phyloP scores from a whole-genome alignment of 1,284 basidiomycete species.

The Amylostereum chailletii region DNA sequence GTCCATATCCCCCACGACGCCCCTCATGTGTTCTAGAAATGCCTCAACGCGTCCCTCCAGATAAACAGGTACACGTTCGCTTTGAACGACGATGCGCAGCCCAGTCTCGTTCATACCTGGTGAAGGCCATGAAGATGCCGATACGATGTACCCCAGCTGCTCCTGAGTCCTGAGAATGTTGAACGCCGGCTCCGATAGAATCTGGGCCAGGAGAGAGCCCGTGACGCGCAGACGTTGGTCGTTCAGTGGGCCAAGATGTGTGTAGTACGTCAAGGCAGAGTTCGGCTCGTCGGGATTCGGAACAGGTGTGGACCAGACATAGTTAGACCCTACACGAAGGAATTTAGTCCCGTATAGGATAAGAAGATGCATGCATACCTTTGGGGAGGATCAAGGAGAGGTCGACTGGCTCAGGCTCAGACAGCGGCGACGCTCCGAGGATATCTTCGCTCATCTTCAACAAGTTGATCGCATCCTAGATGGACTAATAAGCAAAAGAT shows the following conservation, averaged over 20 bases:
- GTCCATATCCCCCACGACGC: constrained; percentile 31
- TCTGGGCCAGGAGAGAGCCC: constrained; percentile 61
- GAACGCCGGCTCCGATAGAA: constrained; percentile 88
- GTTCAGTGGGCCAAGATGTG: constrained; percentile 59
- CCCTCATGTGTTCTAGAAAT: constrained; percentile 70
- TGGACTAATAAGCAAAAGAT: constrained; percentile 7
- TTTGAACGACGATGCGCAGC: constrained; percentile 86
- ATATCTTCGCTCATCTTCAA: constrained; percentile 68
- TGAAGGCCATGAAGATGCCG: constrained; percentile 45
- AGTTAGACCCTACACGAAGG: constrained; percentile 50
- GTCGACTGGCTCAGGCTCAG: constrained; percentile 49
- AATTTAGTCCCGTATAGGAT: constrained; percentile 11
- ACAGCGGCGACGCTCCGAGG: constrained; percentile 49
- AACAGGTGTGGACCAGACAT: constrained; percentile 63
- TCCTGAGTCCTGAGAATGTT: constrained; percentile 92
- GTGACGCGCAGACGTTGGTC: constrained; percentile 52
- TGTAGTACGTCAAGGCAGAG: constrained; percentile 74
- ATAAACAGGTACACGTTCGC: constrained; percentile 78
- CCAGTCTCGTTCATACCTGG: constrained; percentile 65
- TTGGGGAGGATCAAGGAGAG: constrained; percentile 62
- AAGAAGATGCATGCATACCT: constrained; percentile 28
- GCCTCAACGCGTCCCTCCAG: constrained; percentile 85
- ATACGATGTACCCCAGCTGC: constrained; percentile 91
- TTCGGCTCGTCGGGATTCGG: constrained; percentile 86
- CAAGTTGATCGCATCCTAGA: constrained; percentile 68